Percentiles rank a stretch among this genome's conserved stretches.
These are phyloP conservation scores for Hymenoscyphus occultus DNA, from an alignment of 2,329 filamentous ascomycete genomes.

Conservation along the genomic window DNA sequence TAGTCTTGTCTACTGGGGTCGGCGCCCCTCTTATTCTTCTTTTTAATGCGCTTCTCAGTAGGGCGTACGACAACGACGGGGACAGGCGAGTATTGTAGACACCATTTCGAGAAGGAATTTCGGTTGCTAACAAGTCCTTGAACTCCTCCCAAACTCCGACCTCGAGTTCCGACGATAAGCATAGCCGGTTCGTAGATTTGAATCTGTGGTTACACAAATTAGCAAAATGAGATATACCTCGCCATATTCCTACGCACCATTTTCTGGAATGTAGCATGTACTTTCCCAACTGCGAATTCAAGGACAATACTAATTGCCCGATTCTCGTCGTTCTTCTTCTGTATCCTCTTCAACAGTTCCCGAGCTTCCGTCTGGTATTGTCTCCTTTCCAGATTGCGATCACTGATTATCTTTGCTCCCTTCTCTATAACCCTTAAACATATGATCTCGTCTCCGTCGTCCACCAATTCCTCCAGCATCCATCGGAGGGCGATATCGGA, in stretches of 20 bases:
- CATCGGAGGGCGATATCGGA: slow-evolving; percentile 72
- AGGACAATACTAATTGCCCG: slow-evolving; percentile 70
- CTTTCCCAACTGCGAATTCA: slow-evolving; percentile 69
- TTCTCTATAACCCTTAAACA: slow-evolving; percentile 71
- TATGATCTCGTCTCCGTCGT: slow-evolving; percentile 73
- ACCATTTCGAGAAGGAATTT: slow-evolving; percentile 68
- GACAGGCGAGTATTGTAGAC: slow-evolving; percentile 70
- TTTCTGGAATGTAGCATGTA: slow-evolving; percentile 69
- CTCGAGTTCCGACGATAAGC: slow-evolving; percentile 68
- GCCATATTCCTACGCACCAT: slow-evolving; percentile 55
- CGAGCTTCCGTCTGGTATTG: slow-evolving; percentile 64
- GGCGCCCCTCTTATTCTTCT: slow-evolving; percentile 64
- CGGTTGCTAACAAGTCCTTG: slow-evolving; percentile 63
- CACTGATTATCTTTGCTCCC: slow-evolving; percentile 62
- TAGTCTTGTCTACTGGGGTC: slow-evolving; percentile 63
- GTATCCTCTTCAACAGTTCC: slow-evolving; percentile 61
- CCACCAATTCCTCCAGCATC: slow-evolving; percentile 73
- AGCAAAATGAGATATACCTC: slow-evolving; percentile 10
- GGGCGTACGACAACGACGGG: slow-evolving; percentile 73
- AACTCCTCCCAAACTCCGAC: slow-evolving; percentile 65
- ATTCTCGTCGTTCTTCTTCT: slow-evolving; percentile 66
- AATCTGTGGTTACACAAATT: slow-evolving; percentile 47
- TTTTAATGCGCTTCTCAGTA: slow-evolving; percentile 66
- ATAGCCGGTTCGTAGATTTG: slow-evolving; percentile 71
- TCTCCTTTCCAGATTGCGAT: slow-evolving; percentile 55